phyloP scores from a whole-genome alignment of 2,329 filamentous ascomycete species.

The Talaromyces pinophilus region DNA sequence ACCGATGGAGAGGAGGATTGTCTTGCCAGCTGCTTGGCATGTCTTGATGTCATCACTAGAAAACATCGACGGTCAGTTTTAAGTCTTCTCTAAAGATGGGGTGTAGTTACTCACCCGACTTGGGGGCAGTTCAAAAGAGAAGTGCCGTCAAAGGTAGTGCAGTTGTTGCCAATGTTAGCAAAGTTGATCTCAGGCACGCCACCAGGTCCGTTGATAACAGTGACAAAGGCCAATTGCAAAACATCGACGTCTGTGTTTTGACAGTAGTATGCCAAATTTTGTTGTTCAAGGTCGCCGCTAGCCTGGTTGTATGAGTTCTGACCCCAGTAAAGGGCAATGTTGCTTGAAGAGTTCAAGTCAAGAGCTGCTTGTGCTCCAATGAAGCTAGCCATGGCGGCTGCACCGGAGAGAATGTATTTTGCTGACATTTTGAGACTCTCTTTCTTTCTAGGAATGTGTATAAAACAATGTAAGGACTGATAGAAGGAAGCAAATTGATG shows the following conservation, averaged over 20 bases:
- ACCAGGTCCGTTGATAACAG: slow-evolving; percentile 51
- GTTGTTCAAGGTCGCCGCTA: slow-evolving; percentile 51
- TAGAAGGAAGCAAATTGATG: background rate
- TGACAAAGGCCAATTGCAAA: slow-evolving; percentile 17
- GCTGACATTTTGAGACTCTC: slow-evolving; percentile 17
- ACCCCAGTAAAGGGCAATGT: slow-evolving; percentile 69
- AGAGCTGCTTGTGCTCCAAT: slow-evolving; percentile 44
- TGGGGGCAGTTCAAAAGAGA: slow-evolving; percentile 62
- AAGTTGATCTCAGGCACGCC: slow-evolving; percentile 61
- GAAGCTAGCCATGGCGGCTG: slow-evolving; percentile 31
- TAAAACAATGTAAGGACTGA: slow-evolving; percentile 13
- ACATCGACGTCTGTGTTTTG: slow-evolving; percentile 39
- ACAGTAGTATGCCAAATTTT: slow-evolving; percentile 61
- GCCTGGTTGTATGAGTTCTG: slow-evolving; percentile 62
- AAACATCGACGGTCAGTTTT: slow-evolving; percentile 26
- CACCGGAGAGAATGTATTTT: slow-evolving; percentile 18
- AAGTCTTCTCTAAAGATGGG: background rate
- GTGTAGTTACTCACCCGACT: slow-evolving; percentile 57
- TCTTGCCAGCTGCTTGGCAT: slow-evolving; percentile 69
- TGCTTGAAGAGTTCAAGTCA: slow-evolving; percentile 50
- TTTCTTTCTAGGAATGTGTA: background rate
- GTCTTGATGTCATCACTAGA: slow-evolving; percentile 50
- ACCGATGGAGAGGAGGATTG: slow-evolving; percentile 70
- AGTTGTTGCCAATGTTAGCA: slow-evolving; percentile 63
- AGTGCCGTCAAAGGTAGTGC: slow-evolving; percentile 60